Percentiles rank a stretch among this genome's conserved stretches.
phyloP scores from a whole-genome alignment of 768 basidiomycete species.

The Hericium erinaceus region DNA sequence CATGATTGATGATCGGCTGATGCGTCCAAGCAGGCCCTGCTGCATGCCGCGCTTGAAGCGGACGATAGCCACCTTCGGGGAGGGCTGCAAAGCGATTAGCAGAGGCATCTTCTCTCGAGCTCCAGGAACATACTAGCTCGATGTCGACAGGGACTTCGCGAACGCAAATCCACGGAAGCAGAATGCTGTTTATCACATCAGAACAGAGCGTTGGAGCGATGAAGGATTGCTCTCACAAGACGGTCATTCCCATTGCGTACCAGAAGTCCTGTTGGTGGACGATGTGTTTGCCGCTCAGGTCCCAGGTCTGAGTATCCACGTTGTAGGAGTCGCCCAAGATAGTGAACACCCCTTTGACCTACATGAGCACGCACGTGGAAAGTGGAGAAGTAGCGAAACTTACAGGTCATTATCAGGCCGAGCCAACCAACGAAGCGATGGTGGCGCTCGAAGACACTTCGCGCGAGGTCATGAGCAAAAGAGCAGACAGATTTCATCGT shows the following conservation, averaged over 20 bases:
- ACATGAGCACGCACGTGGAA: not conserved
- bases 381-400: not conserved
- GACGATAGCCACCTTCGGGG: slow-evolving; percentile 32
- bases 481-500: not conserved
- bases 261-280: slow-evolving; percentile 34
- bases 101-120: not conserved
- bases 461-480: slow-evolving; percentile 8
- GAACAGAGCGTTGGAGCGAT: not conserved
- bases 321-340: slow-evolving; percentile 32
- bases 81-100: slow-evolving; percentile 23
- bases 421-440: slow-evolving; percentile 37
- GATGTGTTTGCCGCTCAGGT: slow-evolving; percentile 22
- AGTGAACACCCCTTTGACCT: slow-evolving; percentile 29
- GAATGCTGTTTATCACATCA: slow-evolving; percentile 18
- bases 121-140: slow-evolving; percentile 27
- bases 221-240: slow-evolving; percentile 22
- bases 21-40: slow-evolving; percentile 33
- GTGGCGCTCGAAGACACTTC: slow-evolving; percentile 32
- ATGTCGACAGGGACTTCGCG: slow-evolving; percentile 32
- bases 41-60: slow-evolving; percentile 36
- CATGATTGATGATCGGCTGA: slow-evolving; percentile 30
- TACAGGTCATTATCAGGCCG: slow-evolving; percentile 19
- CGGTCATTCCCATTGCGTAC: slow-evolving; percentile 32
- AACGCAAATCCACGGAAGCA: slow-evolving; percentile 31
- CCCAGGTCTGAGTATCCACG: slow-evolving; percentile 25